Conservation (phyloP, 2,329 filamentous ascomycete genomes). For the Phialophora expanda region DNA sequence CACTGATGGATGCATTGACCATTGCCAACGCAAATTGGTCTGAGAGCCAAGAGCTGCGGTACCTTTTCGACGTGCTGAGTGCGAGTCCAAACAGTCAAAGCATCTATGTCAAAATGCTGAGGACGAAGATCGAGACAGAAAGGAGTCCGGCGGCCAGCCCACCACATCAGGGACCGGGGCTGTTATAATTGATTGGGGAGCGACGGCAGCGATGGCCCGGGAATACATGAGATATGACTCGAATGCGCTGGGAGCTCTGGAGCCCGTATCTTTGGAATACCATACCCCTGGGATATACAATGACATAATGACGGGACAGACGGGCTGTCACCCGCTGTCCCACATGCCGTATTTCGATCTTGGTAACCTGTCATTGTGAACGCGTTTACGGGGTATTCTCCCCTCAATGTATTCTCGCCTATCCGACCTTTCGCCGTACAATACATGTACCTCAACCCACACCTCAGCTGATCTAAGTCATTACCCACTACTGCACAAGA, state of each 20-base stretch:
- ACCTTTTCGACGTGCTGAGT: conserved; percentile 36
- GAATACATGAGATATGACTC: not conserved
- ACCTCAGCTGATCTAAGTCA: not conserved
- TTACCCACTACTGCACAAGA: not conserved
- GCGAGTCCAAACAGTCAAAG: conserved; percentile 39
- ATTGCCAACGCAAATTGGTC: conserved; percentile 38
- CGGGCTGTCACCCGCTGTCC: not conserved
- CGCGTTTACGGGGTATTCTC: no score
- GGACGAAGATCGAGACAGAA: conserved; percentile 37
- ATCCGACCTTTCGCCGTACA: no score
- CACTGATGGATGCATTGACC: conserved; percentile 40
- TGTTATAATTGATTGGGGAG: not conserved
- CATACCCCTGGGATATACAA: not conserved
- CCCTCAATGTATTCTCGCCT: no score
- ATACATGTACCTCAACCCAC: no score
- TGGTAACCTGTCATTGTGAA: not conserved
- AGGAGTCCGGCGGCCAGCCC: conserved; percentile 31
- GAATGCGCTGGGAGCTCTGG: not conserved
- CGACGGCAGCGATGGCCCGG: not conserved
- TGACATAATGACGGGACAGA: not conserved
- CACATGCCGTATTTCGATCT: not conserved
- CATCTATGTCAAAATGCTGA: conserved; percentile 39
- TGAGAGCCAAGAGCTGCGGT: conserved; percentile 35
- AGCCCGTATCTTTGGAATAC: not conserved
- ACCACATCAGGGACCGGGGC: conserved; percentile 1